Evolutionary conservation across 148 eudicot genomes (phyloP), one percentile per base, ranked within the genome.

Genomic region (Nyssa sinensis): DNA sequence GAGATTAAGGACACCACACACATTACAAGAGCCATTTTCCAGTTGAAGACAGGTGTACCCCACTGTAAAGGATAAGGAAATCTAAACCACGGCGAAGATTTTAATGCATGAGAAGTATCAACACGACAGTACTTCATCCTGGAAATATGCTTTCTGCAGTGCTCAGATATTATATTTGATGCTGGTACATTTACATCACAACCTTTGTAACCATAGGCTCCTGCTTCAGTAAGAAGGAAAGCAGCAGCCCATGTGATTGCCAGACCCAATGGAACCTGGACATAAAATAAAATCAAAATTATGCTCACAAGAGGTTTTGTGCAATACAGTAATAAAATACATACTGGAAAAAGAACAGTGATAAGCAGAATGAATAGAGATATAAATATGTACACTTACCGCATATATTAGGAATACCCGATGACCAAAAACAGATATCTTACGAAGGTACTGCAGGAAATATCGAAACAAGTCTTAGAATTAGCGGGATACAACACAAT

Each of bases 21-120:
- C 98, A 95, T 95, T 28, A 95, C 89, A 66, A 95, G 89, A 71
- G 98, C 96, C 97, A 90, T 90, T 81, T 90, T 92, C 98, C 94
- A 90, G 79, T 80, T 78, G 74, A 95, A 90, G 73, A 85, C 83
- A 61, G 98, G 98, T 13, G 84, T 88, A 23, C 98, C 98, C 98
- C 98, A 95, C 81, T 95, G 98, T 66, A 95, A 80, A 24, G 98
- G 98, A 72, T 95, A 95, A 74, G 98, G 98, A 83, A 95, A 85
- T 77, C 97, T 89, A 82, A 95, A 95, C 98, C 98, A 95, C 6
- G 97, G 94, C 28, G 98, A 84, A 79, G 91, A 70, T 78, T 74
- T 84, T 67, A 95, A 82, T n/a, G 98, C 98, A 73, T 88, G 94
- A 69, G 96, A 90, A 62, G 98, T 85, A 84, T 92, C 98, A 71